A percentile compares a stretch with the other conserved stretches of the same genome.
Evolutionary conservation across 2,329 filamentous ascomycete species (phyloP).

Genomic region (Fusarium protoensiforme): DNA sequence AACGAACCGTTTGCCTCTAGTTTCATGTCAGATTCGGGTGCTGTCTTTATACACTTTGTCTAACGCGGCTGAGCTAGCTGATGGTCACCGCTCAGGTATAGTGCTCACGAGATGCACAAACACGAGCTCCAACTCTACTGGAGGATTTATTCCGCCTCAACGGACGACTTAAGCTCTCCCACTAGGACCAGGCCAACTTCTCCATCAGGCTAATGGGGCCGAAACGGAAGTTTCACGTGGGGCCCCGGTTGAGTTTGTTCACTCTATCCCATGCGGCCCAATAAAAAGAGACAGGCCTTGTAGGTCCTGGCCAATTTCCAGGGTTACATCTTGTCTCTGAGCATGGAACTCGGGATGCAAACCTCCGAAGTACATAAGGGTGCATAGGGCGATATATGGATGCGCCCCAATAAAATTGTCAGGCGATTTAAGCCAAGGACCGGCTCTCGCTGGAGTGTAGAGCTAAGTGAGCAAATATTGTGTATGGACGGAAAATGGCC

Average conservation of each 20-base stretch:
- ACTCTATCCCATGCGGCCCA: conserved; percentile 20
- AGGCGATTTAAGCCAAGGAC: background rate
- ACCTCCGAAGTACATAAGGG: background rate
- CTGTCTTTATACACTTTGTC: background rate
- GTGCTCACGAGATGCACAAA: background rate
- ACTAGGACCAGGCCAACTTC: background rate
- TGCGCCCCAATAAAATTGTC: conserved; percentile 19
- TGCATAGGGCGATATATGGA: background rate
- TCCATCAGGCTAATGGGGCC: background rate
- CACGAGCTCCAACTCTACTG: background rate
- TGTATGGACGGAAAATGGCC: background rate
- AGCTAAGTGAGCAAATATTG: background rate
- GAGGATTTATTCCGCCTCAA: conserved; percentile 7
- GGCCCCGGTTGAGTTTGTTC: background rate
- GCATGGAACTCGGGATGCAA: background rate
- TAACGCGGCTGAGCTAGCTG: background rate
- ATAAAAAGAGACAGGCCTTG: conserved; percentile 3
- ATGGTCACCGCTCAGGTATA: background rate
- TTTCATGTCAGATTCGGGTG: background rate
- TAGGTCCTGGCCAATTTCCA: background rate
- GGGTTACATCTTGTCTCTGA: background rate
- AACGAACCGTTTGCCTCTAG: background rate
- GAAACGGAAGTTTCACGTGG: conserved; percentile 1
- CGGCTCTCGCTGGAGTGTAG: background rate
- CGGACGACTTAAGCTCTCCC: background rate